phyloP scores from a whole-genome alignment of 2,329 filamentous ascomycete genomes.

The Venturia asperata region DNA sequence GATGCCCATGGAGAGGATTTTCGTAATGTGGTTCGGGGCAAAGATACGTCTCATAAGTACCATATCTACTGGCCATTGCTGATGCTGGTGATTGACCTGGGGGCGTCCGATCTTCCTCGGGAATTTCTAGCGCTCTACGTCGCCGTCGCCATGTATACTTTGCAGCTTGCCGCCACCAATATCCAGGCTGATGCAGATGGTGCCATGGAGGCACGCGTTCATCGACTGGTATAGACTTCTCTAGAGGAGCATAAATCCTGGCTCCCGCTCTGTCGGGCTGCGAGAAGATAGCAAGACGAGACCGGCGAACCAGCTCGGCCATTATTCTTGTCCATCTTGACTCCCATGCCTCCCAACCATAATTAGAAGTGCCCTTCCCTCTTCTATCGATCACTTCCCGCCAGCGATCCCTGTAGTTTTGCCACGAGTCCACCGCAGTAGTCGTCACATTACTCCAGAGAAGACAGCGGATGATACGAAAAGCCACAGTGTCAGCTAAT shows the following conservation, averaged over 20 bases:
- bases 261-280: slow-evolving; percentile 27
- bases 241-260: slow-evolving; percentile 41
- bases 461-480: slow-evolving; percentile 75
- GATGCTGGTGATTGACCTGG: slow-evolving; percentile 51
- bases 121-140: slow-evolving; percentile 47
- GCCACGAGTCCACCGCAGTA: slow-evolving; percentile 72
- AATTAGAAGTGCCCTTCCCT: slow-evolving; percentile 78
- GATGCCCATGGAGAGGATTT: slow-evolving; percentile 37
- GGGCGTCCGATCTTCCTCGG: slow-evolving; percentile 51
- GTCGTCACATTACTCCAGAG: slow-evolving; percentile 75
- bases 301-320: slow-evolving; percentile 51
- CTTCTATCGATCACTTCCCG: slow-evolving; percentile 71
- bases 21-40: slow-evolving; percentile 53
- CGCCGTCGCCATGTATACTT: slow-evolving; percentile 46
- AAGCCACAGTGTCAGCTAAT: slow-evolving; percentile 70
- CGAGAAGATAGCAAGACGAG: slow-evolving; percentile 42
- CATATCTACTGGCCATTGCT: slow-evolving; percentile 46
- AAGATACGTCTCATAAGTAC: slow-evolving; percentile 54
- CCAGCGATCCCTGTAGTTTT: slow-evolving; percentile 65
- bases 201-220: slow-evolving; percentile 53
- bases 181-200: slow-evolving; percentile 54
- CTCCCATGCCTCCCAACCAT: slow-evolving; percentile 93
- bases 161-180: slow-evolving; percentile 51
- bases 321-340: slow-evolving; percentile 60
- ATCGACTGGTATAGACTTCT: slow-evolving; percentile 43